Percentiles rank a stretch among this genome's conserved stretches.
These are phyloP conservation scores for Aureobasidium namibiae DNA, from an alignment of 2,329 filamentous ascomycete genomes.

Conservation along the genomic window DNA sequence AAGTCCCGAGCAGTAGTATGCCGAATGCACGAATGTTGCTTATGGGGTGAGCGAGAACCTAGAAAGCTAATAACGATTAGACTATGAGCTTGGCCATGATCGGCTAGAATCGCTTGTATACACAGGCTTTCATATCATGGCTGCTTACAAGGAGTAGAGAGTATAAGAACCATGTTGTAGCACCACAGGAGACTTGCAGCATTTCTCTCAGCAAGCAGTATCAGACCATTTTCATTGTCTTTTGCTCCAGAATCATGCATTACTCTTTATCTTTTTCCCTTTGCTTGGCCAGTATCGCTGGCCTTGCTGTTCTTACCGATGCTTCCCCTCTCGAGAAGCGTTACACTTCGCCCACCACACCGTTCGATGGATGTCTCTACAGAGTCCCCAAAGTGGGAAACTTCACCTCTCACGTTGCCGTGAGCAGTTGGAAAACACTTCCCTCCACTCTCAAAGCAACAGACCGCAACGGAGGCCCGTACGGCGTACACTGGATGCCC, in stretches of 20 bases:
- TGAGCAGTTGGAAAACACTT: slow-evolving; percentile 1
- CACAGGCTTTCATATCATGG: background rate
- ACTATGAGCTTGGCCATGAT: background rate
- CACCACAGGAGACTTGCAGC: background rate
- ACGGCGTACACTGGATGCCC: background rate
- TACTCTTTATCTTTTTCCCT: background rate
- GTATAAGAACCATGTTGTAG: background rate
- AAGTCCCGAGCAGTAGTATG: background rate
- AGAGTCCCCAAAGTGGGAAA: background rate
- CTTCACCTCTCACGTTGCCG: background rate
- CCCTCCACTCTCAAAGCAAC: background rate
- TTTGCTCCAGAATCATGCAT: background rate
- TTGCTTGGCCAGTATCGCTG: background rate
- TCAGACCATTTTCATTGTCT: background rate
- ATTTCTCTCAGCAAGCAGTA: background rate
- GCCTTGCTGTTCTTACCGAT: background rate
- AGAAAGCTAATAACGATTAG: background rate
- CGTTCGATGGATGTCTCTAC: background rate
- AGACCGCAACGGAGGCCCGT: background rate
- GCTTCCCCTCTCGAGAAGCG: background rate
- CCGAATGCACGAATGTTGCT: background rate
- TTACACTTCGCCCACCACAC: background rate
- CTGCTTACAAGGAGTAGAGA: background rate
- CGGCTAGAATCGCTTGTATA: background rate
- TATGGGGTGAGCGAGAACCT: background rate